Percentiles rank a stretch among this genome's conserved stretches.
Evolutionary conservation across 2,329 filamentous ascomycete genomes (phyloP).

Genomic region (Paecilomyces fulvus): DNA sequence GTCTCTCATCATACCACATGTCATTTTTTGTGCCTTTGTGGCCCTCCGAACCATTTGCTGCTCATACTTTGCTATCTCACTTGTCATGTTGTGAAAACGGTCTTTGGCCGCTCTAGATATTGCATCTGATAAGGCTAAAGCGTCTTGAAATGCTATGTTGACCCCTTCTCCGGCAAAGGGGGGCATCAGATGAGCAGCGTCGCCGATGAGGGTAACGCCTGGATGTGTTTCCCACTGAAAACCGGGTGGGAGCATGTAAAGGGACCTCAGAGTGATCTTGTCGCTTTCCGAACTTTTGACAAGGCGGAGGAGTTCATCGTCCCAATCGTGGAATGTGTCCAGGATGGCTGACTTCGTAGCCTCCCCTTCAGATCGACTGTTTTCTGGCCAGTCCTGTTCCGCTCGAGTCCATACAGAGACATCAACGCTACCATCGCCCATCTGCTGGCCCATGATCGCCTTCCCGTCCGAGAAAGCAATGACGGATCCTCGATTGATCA

Average conservation of each 20-base stretch:
- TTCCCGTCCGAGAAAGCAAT: not conserved
- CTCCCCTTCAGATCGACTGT: not conserved
- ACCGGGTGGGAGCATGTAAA: not conserved
- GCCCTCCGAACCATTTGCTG: too few relatives aligned
- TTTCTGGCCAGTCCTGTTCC: not conserved
- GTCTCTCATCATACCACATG: too few relatives aligned
- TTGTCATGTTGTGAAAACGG: too few relatives aligned
- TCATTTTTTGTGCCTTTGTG: too few relatives aligned
- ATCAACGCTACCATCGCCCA: not conserved
- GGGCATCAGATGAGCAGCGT: slow-evolving; percentile 22
- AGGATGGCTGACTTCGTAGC: not conserved
- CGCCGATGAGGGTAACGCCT: slow-evolving; percentile 17
- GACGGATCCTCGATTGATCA: not conserved
- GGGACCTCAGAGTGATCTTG: not conserved
- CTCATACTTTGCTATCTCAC: too few relatives aligned
- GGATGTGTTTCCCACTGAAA: not conserved
- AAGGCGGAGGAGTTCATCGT: not conserved
- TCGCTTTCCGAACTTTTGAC: not conserved
- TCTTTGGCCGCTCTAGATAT: too few relatives aligned
- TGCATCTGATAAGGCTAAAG: too few relatives aligned
- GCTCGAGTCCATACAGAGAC: not conserved
- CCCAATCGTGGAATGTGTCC: not conserved
- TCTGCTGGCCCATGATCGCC: not conserved
- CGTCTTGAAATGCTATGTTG: slow-evolving; percentile 6
- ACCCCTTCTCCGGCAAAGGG: slow-evolving; percentile 19